Conservation (phyloP, 2,329 filamentous ascomycete genomes). For the Thelonectria olida region DNA sequence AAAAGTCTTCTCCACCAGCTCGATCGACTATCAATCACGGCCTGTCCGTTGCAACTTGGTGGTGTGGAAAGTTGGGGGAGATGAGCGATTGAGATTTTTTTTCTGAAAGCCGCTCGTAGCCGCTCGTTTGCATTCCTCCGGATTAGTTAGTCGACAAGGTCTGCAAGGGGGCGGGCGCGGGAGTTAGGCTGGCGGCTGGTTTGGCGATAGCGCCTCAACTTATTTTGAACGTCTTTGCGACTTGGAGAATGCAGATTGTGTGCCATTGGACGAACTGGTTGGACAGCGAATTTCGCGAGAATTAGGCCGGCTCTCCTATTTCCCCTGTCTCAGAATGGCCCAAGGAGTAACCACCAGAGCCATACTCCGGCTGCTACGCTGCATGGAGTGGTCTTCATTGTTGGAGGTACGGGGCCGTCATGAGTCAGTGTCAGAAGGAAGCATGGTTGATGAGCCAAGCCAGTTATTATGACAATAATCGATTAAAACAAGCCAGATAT, state of each 20-base stretch:
- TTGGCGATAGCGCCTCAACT: background rate
- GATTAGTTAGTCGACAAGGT: background rate
- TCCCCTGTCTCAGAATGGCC: too few species aligned
- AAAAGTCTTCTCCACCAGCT: too few species aligned
- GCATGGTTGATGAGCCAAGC: too few species aligned
- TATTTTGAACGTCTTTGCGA: background rate
- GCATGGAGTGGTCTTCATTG: too few species aligned
- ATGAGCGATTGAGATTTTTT: too few species aligned
- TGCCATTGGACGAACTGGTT: background rate
- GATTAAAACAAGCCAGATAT: too few species aligned
- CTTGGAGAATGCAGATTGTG: background rate
- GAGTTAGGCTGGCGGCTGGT: background rate
- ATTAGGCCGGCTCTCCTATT: background rate
- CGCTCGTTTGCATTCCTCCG: background rate
- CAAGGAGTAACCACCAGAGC: too few species aligned
- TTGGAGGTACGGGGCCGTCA: too few species aligned
- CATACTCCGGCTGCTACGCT: too few species aligned
- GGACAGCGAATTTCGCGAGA: background rate
- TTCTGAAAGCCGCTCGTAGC: background rate
- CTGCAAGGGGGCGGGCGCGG: background rate
- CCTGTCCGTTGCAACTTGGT: background rate
- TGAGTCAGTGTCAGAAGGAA: too few species aligned
- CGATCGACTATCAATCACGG: background rate
- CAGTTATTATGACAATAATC: too few species aligned
- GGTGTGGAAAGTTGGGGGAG: background rate